Evolutionary conservation across 257 asterid species (phyloP).

Genomic region (Marsdenia floribunda): DNA sequence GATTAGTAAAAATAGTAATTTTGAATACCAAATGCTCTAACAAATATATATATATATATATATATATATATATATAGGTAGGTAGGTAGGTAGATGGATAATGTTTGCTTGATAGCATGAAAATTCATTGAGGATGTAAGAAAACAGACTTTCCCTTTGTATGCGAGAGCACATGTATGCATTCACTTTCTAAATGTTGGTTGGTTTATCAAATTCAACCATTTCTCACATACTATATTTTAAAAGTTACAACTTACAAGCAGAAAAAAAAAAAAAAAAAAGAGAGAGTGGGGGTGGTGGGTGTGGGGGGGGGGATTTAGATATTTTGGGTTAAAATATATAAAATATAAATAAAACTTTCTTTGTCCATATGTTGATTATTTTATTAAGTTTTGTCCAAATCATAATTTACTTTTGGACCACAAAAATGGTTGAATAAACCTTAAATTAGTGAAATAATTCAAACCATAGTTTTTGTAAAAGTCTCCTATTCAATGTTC

Average conservation of each 20-base stretch:
- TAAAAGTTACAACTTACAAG: not conserved
- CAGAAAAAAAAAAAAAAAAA: too few species aligned
- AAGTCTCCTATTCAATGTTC: not conserved
- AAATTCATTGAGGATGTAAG: not conserved
- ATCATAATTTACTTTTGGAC: not conserved
- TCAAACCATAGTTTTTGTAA: not conserved
- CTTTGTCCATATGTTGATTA: not conserved
- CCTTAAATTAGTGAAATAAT: slow-evolving; percentile 6
- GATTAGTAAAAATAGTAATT: too few species aligned
- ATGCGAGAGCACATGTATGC: not conserved
- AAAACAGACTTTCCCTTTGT: too few species aligned
- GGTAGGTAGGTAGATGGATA: not conserved
- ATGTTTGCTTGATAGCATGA: not conserved
- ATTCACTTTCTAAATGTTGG: too few species aligned
- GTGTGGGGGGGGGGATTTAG: too few species aligned
- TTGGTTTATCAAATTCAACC: too few species aligned
- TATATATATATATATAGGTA: too few species aligned
- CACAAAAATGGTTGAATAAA: not conserved
- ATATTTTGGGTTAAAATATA: not conserved
- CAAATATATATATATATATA: too few species aligned
- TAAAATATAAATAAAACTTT: not conserved
- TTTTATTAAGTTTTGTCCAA: not conserved
- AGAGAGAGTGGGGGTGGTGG: too few species aligned
- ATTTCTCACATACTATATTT: not conserved
- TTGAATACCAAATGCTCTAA: too few species aligned